A percentile compares a stretch with the other conserved stretches of the same genome.
Conservation (phyloP, 495 filamentous ascomycete species). For the Aspergillus affinis region DNA sequence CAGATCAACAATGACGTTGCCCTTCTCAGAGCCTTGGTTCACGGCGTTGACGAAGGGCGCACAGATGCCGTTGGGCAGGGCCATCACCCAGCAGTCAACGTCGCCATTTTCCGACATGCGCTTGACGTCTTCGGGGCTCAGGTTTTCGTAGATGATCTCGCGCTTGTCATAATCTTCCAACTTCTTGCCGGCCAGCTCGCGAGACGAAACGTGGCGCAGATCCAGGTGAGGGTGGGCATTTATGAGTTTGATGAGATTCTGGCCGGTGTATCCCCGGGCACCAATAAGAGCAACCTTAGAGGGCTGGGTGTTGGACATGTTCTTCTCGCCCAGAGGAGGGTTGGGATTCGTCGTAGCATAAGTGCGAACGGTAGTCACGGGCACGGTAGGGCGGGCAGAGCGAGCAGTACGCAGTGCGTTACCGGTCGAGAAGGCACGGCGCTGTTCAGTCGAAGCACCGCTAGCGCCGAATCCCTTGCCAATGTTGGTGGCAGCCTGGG, state of each 20-base stretch:
- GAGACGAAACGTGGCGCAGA: constrained; percentile 88
- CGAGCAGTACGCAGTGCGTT: constrained; percentile 42
- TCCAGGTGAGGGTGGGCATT: constrained; percentile 94
- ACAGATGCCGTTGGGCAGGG: constrained; percentile 94
- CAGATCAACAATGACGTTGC: constrained; percentile 86
- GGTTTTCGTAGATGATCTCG: constrained; percentile 91
- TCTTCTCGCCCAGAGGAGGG: constrained; percentile 92
- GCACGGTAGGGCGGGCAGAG: constrained; percentile 27
- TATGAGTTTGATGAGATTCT: constrained; percentile 86
- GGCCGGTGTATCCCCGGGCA: constrained; percentile 93
- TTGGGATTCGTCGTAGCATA: constrained; percentile 89
- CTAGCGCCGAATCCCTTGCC: constrained; percentile 49
- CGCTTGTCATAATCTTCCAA: constrained; percentile 89
- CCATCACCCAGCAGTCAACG: constrained; percentile 98
- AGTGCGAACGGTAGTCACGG: constrained; percentile 35
- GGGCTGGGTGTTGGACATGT: constrained; percentile 77
- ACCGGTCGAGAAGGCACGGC: constrained; percentile 63
- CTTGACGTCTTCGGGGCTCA: constrained; percentile 84
- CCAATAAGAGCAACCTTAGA: constrained; percentile 90
- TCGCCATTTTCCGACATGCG: constrained; percentile 88
- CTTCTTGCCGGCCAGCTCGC: constrained; percentile 88
- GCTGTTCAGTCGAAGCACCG: constrained; percentile 56
- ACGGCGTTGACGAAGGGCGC: constrained; percentile 95
- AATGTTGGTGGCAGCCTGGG: constrained; percentile 59
- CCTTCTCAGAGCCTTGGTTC: constrained; percentile 65